phyloP scores from a whole-genome alignment of 192 early-diverging fungal species.

The Rhizoclosmatium sp. region DNA sequence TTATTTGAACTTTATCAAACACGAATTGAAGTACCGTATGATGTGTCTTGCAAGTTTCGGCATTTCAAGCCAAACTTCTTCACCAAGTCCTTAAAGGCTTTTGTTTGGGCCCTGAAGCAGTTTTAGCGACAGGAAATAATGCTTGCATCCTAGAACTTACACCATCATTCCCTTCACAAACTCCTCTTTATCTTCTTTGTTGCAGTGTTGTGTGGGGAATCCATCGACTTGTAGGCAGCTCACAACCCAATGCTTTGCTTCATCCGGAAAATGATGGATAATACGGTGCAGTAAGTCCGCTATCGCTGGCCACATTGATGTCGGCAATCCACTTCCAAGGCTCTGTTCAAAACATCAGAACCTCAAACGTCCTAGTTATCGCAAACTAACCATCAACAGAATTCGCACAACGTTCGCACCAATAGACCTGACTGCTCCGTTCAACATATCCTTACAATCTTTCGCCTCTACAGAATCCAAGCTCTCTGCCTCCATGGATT shows the following conservation, averaged over 20 bases:
- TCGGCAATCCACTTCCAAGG: conserved; percentile 21
- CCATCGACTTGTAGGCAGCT: conserved; percentile 30
- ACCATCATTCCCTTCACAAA: conserved; percentile 40
- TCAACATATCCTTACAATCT: conserved; percentile 14
- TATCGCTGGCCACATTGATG: conserved; percentile 34
- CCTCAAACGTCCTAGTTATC: neutral
- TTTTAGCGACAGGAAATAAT: neutral
- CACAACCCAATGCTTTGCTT: conserved; percentile 24
- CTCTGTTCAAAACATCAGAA: neutral
- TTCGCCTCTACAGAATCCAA: conserved; percentile 10
- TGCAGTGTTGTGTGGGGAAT: conserved; percentile 31
- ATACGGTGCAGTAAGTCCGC: conserved; percentile 26
- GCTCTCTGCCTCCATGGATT: conserved; percentile 21
- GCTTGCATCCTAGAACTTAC: conserved; percentile 5
- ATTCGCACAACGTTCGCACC: conserved; percentile 8
- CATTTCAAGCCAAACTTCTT: conserved; percentile 39
- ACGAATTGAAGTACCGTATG: conserved; percentile 28
- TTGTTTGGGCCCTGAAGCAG: conserved; percentile 21
- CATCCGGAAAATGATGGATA: conserved; percentile 33
- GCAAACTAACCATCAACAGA: conserved; percentile 8
- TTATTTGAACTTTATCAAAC: no score
- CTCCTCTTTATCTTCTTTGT: conserved; percentile 32
- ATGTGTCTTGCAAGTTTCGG: conserved; percentile 36
- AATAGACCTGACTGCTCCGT: conserved; percentile 14
- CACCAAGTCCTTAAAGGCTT: conserved; percentile 38